These are phyloP conservation scores for Podospora comata DNA, from an alignment of 495 filamentous ascomycete genomes.

Conservation along the genomic window DNA sequence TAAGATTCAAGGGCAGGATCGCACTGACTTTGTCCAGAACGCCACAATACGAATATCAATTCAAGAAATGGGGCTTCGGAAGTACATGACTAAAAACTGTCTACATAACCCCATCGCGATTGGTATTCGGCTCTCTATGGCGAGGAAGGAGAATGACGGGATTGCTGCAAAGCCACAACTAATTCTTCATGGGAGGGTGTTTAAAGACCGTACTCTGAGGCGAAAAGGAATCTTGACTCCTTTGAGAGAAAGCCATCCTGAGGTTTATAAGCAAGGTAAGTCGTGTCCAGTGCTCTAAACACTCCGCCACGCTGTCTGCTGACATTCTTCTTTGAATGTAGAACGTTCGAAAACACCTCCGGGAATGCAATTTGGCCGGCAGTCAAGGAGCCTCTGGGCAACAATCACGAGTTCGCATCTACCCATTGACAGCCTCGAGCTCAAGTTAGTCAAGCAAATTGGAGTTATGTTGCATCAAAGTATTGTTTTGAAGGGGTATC, in stretches of 20 bases:
- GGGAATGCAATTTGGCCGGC: no score
- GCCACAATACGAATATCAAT: not conserved
- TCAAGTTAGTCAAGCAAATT: no score
- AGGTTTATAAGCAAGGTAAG: not conserved
- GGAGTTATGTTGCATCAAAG: no score
- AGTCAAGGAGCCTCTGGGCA: no score
- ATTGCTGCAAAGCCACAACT: not conserved
- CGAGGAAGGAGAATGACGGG: not conserved
- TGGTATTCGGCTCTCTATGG: not conserved
- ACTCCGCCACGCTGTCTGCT: not conserved
- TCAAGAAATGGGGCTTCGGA: conserved; percentile 1
- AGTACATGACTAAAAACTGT: not conserved
- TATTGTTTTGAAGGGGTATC: no score
- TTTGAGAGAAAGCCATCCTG: not conserved
- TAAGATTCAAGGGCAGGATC: not conserved
- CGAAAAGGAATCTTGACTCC: not conserved
- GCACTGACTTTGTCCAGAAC: not conserved
- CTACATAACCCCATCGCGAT: not conserved
- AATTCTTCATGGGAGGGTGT: not conserved
- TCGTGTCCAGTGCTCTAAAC: not conserved
- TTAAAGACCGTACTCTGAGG: not conserved
- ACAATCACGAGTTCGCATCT: no score
- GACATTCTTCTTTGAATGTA: no score
- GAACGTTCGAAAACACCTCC: no score
- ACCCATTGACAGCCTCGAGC: no score